Evolutionary conservation across 2,329 filamentous ascomycete species (phyloP).

Genomic region (Fusarium papillatum): DNA sequence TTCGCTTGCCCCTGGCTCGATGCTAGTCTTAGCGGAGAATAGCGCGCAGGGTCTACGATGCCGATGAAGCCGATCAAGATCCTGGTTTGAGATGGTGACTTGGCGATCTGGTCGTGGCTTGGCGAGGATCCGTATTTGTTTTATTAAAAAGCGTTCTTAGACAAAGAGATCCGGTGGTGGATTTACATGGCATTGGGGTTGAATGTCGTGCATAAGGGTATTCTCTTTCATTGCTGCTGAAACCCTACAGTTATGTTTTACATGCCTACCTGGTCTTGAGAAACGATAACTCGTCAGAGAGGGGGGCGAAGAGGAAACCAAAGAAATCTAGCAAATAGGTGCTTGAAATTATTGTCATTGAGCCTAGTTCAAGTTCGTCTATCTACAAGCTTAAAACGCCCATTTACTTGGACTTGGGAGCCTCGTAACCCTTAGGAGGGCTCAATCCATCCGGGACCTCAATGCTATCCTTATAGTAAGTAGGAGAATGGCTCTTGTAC

Average conservation of each 20-base stretch:
- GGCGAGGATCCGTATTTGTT: neutral
- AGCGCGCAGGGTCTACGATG: neutral
- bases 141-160: too few relatives aligned
- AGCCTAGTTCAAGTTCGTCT: neutral
- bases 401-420: constrained; percentile 30
- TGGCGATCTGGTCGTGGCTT: constrained; percentile 8
- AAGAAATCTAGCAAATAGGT: neutral
- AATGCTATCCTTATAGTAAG: constrained; percentile 57
- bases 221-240: neutral
- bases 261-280: neutral
- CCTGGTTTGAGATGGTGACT: neutral
- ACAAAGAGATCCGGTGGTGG: too few relatives aligned
- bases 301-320: neutral
- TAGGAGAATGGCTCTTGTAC: constrained; percentile 52
- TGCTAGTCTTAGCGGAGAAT: constrained; percentile 1
- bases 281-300: neutral
- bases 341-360: neutral
- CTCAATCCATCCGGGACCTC: constrained; percentile 58
- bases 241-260: neutral
- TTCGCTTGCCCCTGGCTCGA: constrained; percentile 13
- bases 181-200: neutral
- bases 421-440: constrained; percentile 56
- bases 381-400: neutral
- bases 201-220: neutral
- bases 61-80: constrained; percentile 3